Percentiles rank a stretch among this genome's conserved stretches.
These are phyloP conservation scores for Fraxinus quadrangulata DNA, from an alignment of 257 asterid genomes.

Conservation along the genomic window DNA sequence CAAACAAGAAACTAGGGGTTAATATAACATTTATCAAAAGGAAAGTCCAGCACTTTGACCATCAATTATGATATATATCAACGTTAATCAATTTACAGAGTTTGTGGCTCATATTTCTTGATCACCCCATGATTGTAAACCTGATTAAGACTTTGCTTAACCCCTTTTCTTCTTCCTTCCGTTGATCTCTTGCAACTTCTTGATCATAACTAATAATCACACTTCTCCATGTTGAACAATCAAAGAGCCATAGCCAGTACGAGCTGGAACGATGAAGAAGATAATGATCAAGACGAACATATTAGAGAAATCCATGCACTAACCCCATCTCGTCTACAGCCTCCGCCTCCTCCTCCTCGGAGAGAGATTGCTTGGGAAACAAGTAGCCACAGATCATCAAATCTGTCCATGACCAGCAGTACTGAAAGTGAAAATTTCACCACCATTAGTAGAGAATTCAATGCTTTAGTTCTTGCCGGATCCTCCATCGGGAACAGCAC, in stretches of 20 bases:
- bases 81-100: background rate
- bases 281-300: conserved; percentile 1
- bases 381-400: conserved; percentile 23
- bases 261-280: background rate
- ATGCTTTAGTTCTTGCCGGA: conserved; percentile 31
- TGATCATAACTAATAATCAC: background rate
- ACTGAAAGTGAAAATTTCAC: conserved; percentile 20
- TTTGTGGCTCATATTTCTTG: background rate
- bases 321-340: conserved; percentile 28
- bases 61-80: conserved; percentile 10
- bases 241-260: conserved; percentile 40
- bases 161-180: background rate
- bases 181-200: background rate
- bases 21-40: conserved; percentile 18
- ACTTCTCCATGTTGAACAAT: conserved; percentile 32
- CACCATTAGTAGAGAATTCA: conserved; percentile 26
- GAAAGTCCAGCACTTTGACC: conserved; percentile 10
- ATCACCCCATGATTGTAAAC: background rate
- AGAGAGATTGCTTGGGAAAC: conserved; percentile 48
- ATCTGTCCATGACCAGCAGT: conserved; percentile 8
- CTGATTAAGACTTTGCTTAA: background rate
- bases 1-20: conserved; percentile 20
- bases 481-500: conserved; percentile 30
- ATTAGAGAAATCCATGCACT: conserved; percentile 30
- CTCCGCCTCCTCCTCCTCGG: conserved; percentile 27